phyloP scores from a whole-genome alignment of 2,329 filamentous ascomycete genomes.

The Didymella glomerata region DNA sequence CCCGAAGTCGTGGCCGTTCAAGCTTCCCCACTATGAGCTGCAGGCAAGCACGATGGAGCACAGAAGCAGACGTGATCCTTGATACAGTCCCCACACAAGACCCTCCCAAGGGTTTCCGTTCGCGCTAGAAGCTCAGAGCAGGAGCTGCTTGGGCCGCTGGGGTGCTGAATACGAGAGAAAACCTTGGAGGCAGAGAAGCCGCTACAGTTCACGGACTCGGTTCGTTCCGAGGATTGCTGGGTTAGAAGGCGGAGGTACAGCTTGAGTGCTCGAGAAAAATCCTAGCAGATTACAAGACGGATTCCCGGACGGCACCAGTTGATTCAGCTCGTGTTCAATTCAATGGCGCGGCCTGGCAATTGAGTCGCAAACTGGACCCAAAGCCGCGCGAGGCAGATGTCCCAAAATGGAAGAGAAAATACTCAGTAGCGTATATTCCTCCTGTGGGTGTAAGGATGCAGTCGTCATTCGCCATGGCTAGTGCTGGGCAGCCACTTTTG shows the following conservation, averaged over 20 bases:
- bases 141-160: neutral
- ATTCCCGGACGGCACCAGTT: neutral
- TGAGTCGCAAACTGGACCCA: slow-evolving; percentile 5
- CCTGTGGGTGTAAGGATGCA: slow-evolving; percentile 5
- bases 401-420: slow-evolving; percentile 12
- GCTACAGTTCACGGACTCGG: slow-evolving; percentile 24
- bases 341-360: slow-evolving; percentile 4
- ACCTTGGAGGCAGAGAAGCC: slow-evolving; percentile 12
- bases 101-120: slow-evolving; percentile 22
- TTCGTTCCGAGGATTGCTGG: slow-evolving; percentile 23
- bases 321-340: neutral
- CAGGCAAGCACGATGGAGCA: slow-evolving; percentile 25
- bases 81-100: slow-evolving; percentile 19
- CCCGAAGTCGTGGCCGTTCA: slow-evolving; percentile 13
- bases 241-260: neutral
- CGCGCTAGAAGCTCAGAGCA: slow-evolving; percentile 29
- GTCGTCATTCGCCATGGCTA: slow-evolving; percentile 12
- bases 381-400: slow-evolving; percentile 8
- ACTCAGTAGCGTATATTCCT: slow-evolving; percentile 13
- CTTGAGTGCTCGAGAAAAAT: neutral
- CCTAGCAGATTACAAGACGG: neutral
- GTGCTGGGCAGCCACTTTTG: slow-evolving; percentile 9
- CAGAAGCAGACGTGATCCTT: slow-evolving; percentile 21
- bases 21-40: slow-evolving; percentile 17
- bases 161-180: slow-evolving; percentile 7